phyloP scores from a whole-genome alignment of 202 grass and related monocot genomes.

The Panicum hallii region DNA sequence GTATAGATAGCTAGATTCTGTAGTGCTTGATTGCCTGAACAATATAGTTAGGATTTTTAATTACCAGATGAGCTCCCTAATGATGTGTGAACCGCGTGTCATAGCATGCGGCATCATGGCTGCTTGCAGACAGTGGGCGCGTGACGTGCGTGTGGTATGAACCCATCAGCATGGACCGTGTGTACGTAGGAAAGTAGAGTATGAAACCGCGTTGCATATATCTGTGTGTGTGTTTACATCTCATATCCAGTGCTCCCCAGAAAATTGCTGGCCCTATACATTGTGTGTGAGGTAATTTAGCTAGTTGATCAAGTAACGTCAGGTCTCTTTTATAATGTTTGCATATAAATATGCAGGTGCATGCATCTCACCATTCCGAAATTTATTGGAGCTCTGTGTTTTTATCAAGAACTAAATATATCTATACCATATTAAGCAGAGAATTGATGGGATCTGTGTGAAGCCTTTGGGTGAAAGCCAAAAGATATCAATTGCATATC shows the following conservation, averaged over 20 bases:
- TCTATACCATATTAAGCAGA: background rate
- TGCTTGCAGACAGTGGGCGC: background rate
- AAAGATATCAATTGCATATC: slow-evolving; percentile 39
- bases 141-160: slow-evolving; percentile 19
- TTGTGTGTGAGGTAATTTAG: background rate
- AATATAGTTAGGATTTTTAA: background rate
- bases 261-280: background rate
- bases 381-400: background rate
- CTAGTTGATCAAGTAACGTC: background rate
- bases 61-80: background rate
- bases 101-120: slow-evolving; percentile 9
- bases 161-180: slow-evolving; percentile 28
- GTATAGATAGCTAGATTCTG: background rate
- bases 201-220: slow-evolving; percentile 24
- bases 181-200: slow-evolving; percentile 39
- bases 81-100: slow-evolving; percentile 25
- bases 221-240: background rate
- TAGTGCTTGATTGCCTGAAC: background rate
- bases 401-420: background rate
- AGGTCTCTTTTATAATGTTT: background rate
- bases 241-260: background rate
- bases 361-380: too few relatives aligned
- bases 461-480: slow-evolving; percentile 37
- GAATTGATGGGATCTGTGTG: background rate
- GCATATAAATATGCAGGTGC: background rate